phyloP scores from a whole-genome alignment of 1,139 yeast species.

The Saccharomyces hybrid region DNA sequence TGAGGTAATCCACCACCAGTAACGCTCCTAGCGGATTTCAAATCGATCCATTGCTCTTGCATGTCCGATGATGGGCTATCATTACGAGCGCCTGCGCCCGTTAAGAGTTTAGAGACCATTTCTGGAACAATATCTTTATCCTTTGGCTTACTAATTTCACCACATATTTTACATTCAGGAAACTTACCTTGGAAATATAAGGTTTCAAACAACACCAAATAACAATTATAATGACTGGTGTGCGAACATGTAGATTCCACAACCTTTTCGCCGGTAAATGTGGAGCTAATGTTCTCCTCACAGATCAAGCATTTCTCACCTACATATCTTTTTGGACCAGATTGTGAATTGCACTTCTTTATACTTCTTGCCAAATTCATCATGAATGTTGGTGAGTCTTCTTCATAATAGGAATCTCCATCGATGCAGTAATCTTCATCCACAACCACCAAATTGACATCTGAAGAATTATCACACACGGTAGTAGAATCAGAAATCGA shows the following conservation, averaged over 20 bases:
- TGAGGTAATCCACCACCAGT: conserved; percentile 4
- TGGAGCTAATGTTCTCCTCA: conserved; percentile 30
- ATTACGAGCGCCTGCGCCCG: conserved; percentile 6
- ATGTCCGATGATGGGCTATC: conserved; percentile 4
- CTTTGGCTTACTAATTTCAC: conserved; percentile 15
- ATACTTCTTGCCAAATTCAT: conserved; percentile 1
- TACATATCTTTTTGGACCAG: conserved; percentile 20
- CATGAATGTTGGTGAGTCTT: conserved; percentile 19
- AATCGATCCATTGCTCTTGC: conserved; percentile 17
- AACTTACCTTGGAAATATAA: conserved; percentile 7
- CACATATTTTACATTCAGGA: conserved; percentile 29
- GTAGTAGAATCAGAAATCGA: background rate
- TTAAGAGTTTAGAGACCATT: conserved; percentile 19
- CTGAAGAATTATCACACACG: conserved; percentile 1
- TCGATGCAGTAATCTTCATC: conserved; percentile 8
- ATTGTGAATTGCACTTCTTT: conserved; percentile 5
- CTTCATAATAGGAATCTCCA: conserved; percentile 15
- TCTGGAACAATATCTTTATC: conserved; percentile 25
- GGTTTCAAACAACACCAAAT: conserved; percentile 16
- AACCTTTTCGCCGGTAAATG: conserved; percentile 32
- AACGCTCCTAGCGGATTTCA: conserved; percentile 8
- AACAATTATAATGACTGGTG: conserved; percentile 27
- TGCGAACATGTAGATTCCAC: conserved; percentile 33
- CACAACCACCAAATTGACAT: background rate
- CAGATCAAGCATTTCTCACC: conserved; percentile 33